These are phyloP conservation scores for Phytophthora cajani DNA, from an alignment of 352 stramenopile genomes.

Conservation along the genomic window DNA sequence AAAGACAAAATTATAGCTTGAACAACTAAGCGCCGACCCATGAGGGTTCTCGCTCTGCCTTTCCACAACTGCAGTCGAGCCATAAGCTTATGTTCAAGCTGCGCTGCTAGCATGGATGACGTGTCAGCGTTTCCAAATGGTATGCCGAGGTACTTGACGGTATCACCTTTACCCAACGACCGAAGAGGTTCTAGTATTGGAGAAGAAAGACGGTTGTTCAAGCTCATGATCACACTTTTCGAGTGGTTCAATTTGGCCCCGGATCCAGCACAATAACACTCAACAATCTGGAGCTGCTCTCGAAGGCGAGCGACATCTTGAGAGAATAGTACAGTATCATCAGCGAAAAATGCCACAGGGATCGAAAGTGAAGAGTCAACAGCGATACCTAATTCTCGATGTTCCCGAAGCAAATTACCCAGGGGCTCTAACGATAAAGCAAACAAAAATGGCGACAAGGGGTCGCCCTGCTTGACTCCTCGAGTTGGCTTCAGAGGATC, in stretches of 20 bases:
- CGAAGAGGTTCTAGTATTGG: background rate
- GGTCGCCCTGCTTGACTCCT: background rate
- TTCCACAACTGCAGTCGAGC: background rate
- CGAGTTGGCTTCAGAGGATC: background rate
- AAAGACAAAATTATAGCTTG: background rate
- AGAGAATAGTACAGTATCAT: slow-evolving; percentile 1
- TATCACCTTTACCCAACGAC: background rate
- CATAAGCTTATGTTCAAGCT: slow-evolving; percentile 1
- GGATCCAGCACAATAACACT: slow-evolving; percentile 7
- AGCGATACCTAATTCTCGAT: background rate
- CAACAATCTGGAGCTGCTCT: background rate
- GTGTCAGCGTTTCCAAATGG: slow-evolving; percentile 1
- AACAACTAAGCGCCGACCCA: background rate
- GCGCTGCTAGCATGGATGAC: background rate
- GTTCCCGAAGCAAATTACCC: background rate
- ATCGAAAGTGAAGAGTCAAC: background rate
- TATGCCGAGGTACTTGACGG: slow-evolving; percentile 2
- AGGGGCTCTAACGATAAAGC: slow-evolving; percentile 4
- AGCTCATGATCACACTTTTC: slow-evolving; percentile 6
- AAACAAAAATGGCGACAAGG: background rate
- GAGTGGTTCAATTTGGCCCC: slow-evolving; percentile 1
- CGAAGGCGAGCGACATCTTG: background rate
- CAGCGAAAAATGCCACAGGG: background rate
- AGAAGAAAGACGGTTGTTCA: background rate
- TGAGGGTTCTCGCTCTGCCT: background rate